Conservation (phyloP, 2,329 filamentous ascomycete species). For the Dothiorella sarmentorum region DNA sequence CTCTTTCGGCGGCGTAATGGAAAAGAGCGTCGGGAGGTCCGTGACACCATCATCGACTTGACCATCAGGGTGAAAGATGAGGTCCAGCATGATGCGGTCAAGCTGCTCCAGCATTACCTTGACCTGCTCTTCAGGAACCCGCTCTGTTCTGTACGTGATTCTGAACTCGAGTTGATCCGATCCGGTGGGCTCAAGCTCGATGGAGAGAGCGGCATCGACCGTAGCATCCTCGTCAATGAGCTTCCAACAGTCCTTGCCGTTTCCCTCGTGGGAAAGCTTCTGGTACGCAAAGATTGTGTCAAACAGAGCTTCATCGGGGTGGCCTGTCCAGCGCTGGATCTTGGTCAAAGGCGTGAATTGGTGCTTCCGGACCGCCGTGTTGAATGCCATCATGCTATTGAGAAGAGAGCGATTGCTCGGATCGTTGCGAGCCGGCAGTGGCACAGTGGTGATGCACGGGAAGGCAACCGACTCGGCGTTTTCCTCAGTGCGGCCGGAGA, state of each 20-base stretch:
- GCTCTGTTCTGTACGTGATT: slow-evolving; percentile 61
- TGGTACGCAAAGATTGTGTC: slow-evolving; percentile 86
- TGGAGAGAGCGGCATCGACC: slow-evolving; percentile 68
- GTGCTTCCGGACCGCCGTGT: slow-evolving; percentile 61
- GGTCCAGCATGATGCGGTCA: slow-evolving; percentile 60
- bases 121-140: slow-evolving; percentile 68
- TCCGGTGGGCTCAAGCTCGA: slow-evolving; percentile 66
- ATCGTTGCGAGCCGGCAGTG: slow-evolving; percentile 59
- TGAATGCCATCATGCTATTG: slow-evolving; percentile 61
- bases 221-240: slow-evolving; percentile 63
- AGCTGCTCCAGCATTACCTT: slow-evolving; percentile 66
- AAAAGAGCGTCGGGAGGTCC: slow-evolving; percentile 49
- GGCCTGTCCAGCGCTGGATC: slow-evolving; percentile 69
- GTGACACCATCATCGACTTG: slow-evolving; percentile 40
- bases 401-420: slow-evolving; percentile 58
- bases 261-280: slow-evolving; percentile 44
- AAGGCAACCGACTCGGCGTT: slow-evolving; percentile 61
- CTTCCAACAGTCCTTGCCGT: slow-evolving; percentile 50
- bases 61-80: slow-evolving; percentile 51
- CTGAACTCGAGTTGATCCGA: slow-evolving; percentile 55
- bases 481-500: slow-evolving; percentile 68
- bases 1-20: slow-evolving; percentile 62
- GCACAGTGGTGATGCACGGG: slow-evolving; percentile 79
- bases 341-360: slow-evolving; percentile 68
- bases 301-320: slow-evolving; percentile 65